Base-by-base conservation (phyloP, 1,284 basidiomycete genomes). In the Trametes sp. region DNA sequence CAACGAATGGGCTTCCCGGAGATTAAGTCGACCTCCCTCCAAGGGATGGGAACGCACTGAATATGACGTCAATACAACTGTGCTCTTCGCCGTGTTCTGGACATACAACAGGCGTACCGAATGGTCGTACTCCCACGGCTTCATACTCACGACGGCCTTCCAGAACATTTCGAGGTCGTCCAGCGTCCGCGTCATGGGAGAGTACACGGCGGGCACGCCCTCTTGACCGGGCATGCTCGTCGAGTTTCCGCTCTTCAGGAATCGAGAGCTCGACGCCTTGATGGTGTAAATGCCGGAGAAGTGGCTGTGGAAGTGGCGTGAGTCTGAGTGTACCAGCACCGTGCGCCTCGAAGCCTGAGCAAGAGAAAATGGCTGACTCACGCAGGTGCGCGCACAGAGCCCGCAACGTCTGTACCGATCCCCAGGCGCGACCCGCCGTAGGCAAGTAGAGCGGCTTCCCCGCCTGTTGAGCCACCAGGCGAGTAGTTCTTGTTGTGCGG, bases 361-460 rank as follows among this genome's bases (percentile, higher is more conserved):
- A 19, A 3, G 19, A 56, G 28, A 66, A 92, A 76, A 10, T 4
- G 11, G 24, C 21, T 1, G 82, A 88, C 93, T 67, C 85, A 87
- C 9, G 91, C 86, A 0, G 93, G 93, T 23, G 90, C 86, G 2
- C 93, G 82, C 26, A 95, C 82, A 29, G 87, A 89, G 13, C 90
- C 90, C 35, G 82, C 84, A 61, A 92, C 86, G 70, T 93, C 91
- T 9, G 86, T 86, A 8, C 92, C 93, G 62, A 94, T 83, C 2
- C 92, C 93, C 33, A 93, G 77, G 11, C 87, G 82, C 4, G 87
- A 86, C 0, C 89, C 91, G 29, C 90, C 89, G 60, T 80, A 84
- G 0, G 87, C 89, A 28, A 93, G 78, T 0, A 92, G 77, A 1
- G 89, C 90, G 0, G 81, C 87, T 73, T 92, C 91, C 7, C 91